Evolutionary conservation across 2,329 filamentous ascomycete genomes (phyloP).

Genomic region (Colletotrichum theobromicola): DNA sequence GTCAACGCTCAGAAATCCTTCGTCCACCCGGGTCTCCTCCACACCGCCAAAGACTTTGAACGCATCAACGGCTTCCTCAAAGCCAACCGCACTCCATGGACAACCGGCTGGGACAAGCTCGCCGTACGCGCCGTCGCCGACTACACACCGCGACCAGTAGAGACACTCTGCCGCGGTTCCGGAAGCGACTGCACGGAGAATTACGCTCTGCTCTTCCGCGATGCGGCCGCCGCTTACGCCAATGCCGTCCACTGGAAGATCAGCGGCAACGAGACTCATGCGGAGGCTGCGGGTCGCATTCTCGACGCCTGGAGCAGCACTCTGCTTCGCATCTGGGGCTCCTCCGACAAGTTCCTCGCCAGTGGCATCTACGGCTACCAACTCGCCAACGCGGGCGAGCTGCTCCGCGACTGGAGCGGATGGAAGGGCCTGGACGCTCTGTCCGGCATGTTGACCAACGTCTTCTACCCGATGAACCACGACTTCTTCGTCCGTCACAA

Average conservation of each 20-base stretch:
- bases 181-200: slow-evolving; percentile 26
- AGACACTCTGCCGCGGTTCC: slow-evolving; percentile 37
- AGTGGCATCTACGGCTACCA: slow-evolving; percentile 51
- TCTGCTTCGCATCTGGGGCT: slow-evolving; percentile 36
- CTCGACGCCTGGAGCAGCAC: slow-evolving; percentile 43
- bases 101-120: slow-evolving; percentile 37
- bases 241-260: slow-evolving; percentile 46
- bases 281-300: slow-evolving; percentile 38
- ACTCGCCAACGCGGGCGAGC: slow-evolving; percentile 50
- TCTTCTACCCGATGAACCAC: slow-evolving; percentile 44
- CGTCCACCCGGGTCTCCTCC: slow-evolving; percentile 28
- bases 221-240: slow-evolving; percentile 44
- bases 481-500: slow-evolving; percentile 43
- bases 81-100: slow-evolving; percentile 32
- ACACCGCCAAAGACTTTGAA: slow-evolving; percentile 39
- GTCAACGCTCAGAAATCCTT: neutral
- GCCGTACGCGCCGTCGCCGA: slow-evolving; percentile 30
- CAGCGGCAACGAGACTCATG: slow-evolving; percentile 38
- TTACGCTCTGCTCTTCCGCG: slow-evolving; percentile 43
- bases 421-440: slow-evolving; percentile 33
- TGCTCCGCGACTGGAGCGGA: slow-evolving; percentile 38
- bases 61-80: slow-evolving; percentile 43
- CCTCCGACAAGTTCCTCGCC: slow-evolving; percentile 41
- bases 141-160: slow-evolving; percentile 32
- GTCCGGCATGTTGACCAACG: slow-evolving; percentile 34